phyloP scores from a whole-genome alignment of 202 grass and related monocot species.

The Schoenoplectus triqueter region DNA sequence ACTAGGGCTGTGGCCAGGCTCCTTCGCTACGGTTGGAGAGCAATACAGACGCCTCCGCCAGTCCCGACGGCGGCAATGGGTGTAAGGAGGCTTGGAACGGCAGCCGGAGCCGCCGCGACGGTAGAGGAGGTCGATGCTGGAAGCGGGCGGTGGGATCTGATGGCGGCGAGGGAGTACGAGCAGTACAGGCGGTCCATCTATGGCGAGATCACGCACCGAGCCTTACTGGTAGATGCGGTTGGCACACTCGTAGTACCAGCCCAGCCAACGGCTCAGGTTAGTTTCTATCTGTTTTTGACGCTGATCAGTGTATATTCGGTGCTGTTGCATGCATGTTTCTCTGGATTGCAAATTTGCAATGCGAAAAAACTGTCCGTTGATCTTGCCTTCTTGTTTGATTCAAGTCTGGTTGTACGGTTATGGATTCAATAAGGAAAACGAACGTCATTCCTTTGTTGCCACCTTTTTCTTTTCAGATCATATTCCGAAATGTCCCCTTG shows the following conservation, averaged over 20 bases:
- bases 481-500: not conserved
- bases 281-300: not conserved
- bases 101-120: not conserved
- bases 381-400: not conserved
- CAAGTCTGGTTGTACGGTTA: not conserved
- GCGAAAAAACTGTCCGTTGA: not conserved
- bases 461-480: conserved; percentile 1
- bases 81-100: conserved; percentile 32
- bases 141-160: conserved; percentile 54
- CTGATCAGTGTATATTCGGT: not conserved
- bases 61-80: conserved; percentile 40
- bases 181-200: conserved; percentile 86
- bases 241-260: conserved; percentile 88
- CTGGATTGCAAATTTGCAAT: conserved; percentile 21
- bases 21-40: not conserved
- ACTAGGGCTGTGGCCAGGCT: conserved; percentile 11
- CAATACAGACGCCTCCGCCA: conserved; percentile 16
- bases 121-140: conserved; percentile 36
- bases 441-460: not conserved
- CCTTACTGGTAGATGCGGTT: conserved; percentile 86
- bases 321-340: conserved; percentile 21
- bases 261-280: conserved; percentile 94
- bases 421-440: not conserved
- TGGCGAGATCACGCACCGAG: conserved; percentile 95
- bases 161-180: conserved; percentile 79